phyloP scores from a whole-genome alignment of 2,329 filamentous ascomycete genomes.

The Coniochaeta ligniaria region DNA sequence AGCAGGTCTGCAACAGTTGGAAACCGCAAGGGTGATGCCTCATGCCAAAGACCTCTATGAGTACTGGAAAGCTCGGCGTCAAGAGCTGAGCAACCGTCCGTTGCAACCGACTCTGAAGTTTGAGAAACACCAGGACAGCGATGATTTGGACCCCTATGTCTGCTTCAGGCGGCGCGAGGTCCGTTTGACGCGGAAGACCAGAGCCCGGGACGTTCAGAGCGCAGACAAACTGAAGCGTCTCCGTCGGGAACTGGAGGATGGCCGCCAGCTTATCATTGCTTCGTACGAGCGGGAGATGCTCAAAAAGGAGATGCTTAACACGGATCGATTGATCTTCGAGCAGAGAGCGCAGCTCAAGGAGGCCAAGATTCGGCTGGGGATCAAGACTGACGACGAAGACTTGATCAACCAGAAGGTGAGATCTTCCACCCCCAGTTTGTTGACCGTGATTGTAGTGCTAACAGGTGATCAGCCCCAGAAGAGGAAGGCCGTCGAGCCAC shows the following conservation, averaged over 20 bases:
- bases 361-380: conserved; percentile 78
- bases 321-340: conserved; percentile 75
- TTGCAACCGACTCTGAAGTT: conserved; percentile 82
- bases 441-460: conserved; percentile 18
- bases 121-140: conserved; percentile 87
- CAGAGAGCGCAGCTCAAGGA: conserved; percentile 77
- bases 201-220: conserved; percentile 87
- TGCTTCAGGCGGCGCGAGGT: conserved; percentile 95
- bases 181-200: conserved; percentile 88
- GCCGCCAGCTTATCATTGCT: conserved; percentile 69
- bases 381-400: conserved; percentile 91
- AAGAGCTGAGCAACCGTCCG: conserved; percentile 59
- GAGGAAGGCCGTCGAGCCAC: conserved; percentile 56
- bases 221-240: conserved; percentile 91
- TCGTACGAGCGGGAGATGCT: conserved; percentile 73
- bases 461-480: conserved; percentile 56
- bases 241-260: conserved; percentile 84
- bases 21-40: conserved; percentile 39
- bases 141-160: conserved; percentile 95
- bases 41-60: conserved; percentile 77
- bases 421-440: background rate
- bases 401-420: conserved; percentile 85
- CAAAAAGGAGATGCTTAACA: conserved; percentile 68
- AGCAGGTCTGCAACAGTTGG: conserved; percentile 50
- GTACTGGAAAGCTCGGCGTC: conserved; percentile 74